Evolutionary conservation across 2,329 filamentous ascomycete species (phyloP).

Genomic region (Davidsoniella neocaledoniae): DNA sequence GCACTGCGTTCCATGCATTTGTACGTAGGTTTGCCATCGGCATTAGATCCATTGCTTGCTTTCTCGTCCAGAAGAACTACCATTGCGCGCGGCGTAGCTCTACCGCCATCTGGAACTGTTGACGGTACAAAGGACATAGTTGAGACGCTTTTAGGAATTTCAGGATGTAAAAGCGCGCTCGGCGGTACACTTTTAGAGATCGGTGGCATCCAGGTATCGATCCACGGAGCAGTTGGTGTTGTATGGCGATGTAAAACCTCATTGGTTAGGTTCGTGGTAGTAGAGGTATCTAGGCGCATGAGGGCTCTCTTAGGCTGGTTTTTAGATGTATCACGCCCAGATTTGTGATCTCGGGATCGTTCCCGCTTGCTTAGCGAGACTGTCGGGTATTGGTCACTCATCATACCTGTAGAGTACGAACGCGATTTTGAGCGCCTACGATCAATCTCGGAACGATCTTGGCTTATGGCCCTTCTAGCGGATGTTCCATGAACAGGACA

Average conservation of each 20-base stretch:
- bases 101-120: neutral
- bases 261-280: constrained; percentile 2
- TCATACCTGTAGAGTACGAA: constrained; percentile 3
- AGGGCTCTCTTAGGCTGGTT: too few species aligned
- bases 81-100: constrained; percentile 5
- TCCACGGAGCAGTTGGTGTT: constrained; percentile 3
- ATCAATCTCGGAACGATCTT: neutral
- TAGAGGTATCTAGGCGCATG: neutral
- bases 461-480: neutral
- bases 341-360: neutral
- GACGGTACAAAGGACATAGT: neutral
- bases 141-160: neutral
- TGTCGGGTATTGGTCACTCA: neutral
- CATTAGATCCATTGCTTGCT: neutral
- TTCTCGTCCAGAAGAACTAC: neutral
- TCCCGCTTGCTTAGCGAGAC: neutral
- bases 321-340: too few species aligned
- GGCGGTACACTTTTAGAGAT: neutral
- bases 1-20: constrained; percentile 8
- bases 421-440: neutral
- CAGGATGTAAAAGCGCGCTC: neutral
- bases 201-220: constrained; percentile 12
- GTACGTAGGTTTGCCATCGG: neutral
- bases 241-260: neutral
- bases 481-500: constrained; percentile 12